phyloP scores from a whole-genome alignment of 352 stramenopile genomes.

The Peronosclerospora sorghi region DNA sequence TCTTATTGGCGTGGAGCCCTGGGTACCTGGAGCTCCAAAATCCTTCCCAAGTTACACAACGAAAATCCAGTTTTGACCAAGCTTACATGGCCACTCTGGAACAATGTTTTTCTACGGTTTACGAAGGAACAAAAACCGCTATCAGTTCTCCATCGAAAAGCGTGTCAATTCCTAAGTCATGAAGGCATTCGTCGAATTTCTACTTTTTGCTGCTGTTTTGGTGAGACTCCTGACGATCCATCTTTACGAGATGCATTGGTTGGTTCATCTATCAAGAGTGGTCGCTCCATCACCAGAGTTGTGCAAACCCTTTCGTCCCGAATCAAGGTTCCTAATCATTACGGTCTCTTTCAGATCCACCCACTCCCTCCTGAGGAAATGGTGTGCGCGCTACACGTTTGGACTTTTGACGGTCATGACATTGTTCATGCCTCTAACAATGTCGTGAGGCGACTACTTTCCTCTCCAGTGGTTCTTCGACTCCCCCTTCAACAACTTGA shows the following conservation, averaged over 20 bases:
- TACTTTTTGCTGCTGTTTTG: neutral
- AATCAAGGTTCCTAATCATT: too few relatives aligned
- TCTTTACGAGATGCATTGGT: neutral
- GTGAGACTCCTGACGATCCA: neutral
- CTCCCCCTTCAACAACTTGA: neutral
- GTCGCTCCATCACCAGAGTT: too few relatives aligned
- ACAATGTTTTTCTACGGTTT: too few relatives aligned
- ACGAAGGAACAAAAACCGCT: neutral
- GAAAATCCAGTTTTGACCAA: slow-evolving; percentile 1
- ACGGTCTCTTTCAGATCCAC: neutral
- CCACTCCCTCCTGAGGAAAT: neutral
- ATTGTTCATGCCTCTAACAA: neutral
- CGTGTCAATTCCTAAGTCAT: neutral
- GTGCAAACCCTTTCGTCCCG: too few relatives aligned
- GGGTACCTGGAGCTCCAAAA: slow-evolving; percentile 1
- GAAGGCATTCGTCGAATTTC: neutral
- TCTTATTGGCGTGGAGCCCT: neutral
- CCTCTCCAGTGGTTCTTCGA: neutral
- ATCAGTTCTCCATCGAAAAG: neutral
- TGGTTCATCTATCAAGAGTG: neutral
- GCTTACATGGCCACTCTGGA: slow-evolving; percentile 1
- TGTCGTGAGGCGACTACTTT: neutral
- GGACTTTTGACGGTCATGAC: neutral
- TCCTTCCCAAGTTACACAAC: slow-evolving; percentile 1
- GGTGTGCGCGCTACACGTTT: neutral